phyloP scores from a whole-genome alignment of 306 rosid species.

The Quercus gilva region DNA sequence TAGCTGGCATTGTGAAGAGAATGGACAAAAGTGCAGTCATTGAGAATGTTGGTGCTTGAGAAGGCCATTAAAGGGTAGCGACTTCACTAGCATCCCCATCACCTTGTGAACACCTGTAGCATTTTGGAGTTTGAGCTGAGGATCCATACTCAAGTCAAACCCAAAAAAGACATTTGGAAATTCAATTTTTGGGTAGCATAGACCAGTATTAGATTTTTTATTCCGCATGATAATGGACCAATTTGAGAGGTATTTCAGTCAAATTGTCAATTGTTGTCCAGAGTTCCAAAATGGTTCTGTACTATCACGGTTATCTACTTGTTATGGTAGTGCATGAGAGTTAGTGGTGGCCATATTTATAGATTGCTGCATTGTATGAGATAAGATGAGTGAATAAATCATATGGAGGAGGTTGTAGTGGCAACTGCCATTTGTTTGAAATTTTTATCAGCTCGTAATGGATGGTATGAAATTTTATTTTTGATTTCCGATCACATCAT shows the following conservation, averaged over 20 bases:
- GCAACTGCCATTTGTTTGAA: not conserved
- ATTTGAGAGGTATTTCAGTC: not conserved
- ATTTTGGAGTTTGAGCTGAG: not conserved
- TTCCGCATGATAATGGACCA: not conserved
- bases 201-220: not conserved
- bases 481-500: no score
- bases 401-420: not conserved
- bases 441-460: not conserved
- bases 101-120: not conserved
- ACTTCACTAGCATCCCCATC: slow-evolving; percentile 11
- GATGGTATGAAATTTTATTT: no score
- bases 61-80: slow-evolving; percentile 7
- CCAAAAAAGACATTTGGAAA: not conserved
- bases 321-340: not conserved
- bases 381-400: not conserved
- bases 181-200: not conserved
- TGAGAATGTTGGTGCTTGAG: slow-evolving; percentile 74
- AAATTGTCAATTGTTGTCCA: not conserved
- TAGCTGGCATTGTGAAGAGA: slow-evolving; percentile 93
- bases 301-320: not conserved
- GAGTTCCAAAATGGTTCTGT: not conserved
- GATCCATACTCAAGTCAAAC: not conserved
- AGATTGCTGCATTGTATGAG: not conserved
- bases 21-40: slow-evolving; percentile 69
- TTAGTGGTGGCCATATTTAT: not conserved